Evolutionary conservation across 2,329 filamentous ascomycete species (phyloP), one percentile per base, ranked within the genome.

Genomic region (Sporothrix humicola): DNA sequence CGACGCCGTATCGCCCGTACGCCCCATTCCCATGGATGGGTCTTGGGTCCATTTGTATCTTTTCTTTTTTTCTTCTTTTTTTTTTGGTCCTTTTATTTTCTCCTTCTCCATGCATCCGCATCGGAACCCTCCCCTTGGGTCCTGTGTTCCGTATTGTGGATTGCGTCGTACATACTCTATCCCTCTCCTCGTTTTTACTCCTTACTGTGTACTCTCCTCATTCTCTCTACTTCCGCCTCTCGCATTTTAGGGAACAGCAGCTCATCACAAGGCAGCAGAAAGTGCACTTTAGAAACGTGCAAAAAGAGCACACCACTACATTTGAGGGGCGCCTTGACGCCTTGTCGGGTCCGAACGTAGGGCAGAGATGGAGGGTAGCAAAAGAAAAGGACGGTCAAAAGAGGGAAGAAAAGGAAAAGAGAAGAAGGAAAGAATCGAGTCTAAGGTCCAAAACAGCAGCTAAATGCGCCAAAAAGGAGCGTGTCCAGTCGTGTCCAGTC

Each of bases 281-380:
- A 5, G 23, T 58, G 23, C 54, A 58, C 52, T 23, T 23, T 56
- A 1, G 9, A 23, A 56, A 56, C 23, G 23, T 26, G 23, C 23
- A 26, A 26, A 26, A 26, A 26, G 23, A 26, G 23, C 23, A 26
- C 23, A 26, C 23, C 23, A 26, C 23, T 26, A 26, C 23, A 26
- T 26, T 26, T 26, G 23, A 26, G 23, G 23, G 23, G 23, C 23
- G 23, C 23, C 23, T 26, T 26, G 23, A 26, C 23, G 23, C 23
- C 23, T 59, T 59, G 56, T 59, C 23, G 56, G 56, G 56, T 59
- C 56, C 56, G 56, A 59, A 37, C 56, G 54, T 5, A 58, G 54
- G 56, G 23, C 12, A 9, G 23, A 26, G 23, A 26, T 26, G 23
- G 23, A 26, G 23, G 23, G 23, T 26, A 26, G 23, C 23, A 26